phyloP scores from a whole-genome alignment of 1,139 yeast genomes.

The Kodamaea arcana region DNA sequence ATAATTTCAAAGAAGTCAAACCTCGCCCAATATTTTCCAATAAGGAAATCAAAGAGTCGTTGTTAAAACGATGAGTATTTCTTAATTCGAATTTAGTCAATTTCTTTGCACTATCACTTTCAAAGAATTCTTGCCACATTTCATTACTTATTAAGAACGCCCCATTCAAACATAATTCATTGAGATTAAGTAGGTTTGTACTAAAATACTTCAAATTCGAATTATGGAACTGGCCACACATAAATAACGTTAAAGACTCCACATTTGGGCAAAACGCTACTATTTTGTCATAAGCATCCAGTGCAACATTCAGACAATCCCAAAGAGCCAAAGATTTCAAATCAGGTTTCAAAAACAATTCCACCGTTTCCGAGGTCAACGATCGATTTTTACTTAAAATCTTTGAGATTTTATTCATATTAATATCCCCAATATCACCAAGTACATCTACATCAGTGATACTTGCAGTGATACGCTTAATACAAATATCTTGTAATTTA shows the following conservation, averaged over 20 bases:
- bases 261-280: conserved; percentile 79
- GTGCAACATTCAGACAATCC: conserved; percentile 84
- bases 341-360: conserved; percentile 64
- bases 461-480: conserved; percentile 62
- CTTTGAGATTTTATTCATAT: conserved; percentile 58
- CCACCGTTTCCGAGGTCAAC: conserved; percentile 63
- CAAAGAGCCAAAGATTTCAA: conserved; percentile 64
- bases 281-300: conserved; percentile 62
- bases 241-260: conserved; percentile 61
- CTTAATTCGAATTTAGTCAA: conserved; percentile 52
- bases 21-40: conserved; percentile 59
- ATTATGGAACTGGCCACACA: conserved; percentile 92
- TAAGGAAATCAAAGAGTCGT: conserved; percentile 59
- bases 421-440: conserved; percentile 72
- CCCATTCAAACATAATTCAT: conserved; percentile 65
- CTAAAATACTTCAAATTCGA: conserved; percentile 64
- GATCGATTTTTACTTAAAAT: conserved; percentile 82
- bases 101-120: conserved; percentile 26
- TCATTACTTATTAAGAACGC: conserved; percentile 76
- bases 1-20: conserved; percentile 47
- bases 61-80: conserved; percentile 80
- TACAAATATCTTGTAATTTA: conserved; percentile 76
- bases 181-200: conserved; percentile 52
- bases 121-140: conserved; percentile 74
- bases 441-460: conserved; percentile 74